These are phyloP conservation scores for Barnettozyma californica DNA, from an alignment of 805 yeast genomes.

Conservation along the genomic window DNA sequence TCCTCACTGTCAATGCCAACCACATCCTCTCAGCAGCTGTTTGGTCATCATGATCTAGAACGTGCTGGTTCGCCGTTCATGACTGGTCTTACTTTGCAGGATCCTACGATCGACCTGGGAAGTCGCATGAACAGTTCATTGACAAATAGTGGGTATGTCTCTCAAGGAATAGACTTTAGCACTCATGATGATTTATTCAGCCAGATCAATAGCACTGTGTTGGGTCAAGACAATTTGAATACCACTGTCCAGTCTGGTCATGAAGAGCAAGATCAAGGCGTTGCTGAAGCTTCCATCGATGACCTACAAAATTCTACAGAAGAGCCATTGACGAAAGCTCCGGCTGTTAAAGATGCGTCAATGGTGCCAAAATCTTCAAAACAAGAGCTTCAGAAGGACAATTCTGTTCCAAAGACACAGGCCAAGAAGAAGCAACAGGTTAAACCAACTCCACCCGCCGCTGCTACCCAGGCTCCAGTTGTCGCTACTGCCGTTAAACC, in stretches of 20 bases:
- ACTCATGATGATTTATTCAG: constrained; percentile 29
- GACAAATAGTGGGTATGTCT: background rate
- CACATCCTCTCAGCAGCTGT: constrained; percentile 14
- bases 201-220: constrained; percentile 35
- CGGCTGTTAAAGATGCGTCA: background rate
- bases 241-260: background rate
- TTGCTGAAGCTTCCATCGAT: too few species aligned
- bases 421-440: constrained; percentile 23
- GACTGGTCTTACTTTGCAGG: constrained; percentile 3
- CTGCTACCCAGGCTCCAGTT: background rate
- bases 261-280: background rate
- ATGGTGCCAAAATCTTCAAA: background rate
- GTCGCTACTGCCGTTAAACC: background rate
- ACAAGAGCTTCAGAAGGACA: background rate
- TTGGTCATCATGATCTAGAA: constrained; percentile 11
- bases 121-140: constrained; percentile 20
- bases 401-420: background rate
- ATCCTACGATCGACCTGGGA: constrained; percentile 10
- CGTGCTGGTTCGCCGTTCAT: constrained; percentile 6
- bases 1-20: background rate
- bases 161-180: background rate
- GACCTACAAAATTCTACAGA: background rate
- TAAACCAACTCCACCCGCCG: background rate
- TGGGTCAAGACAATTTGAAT: constrained; percentile 19
- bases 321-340: background rate